Conservation (phyloP, 2,329 filamentous ascomycete species). For the Cytospora chrysosperma region DNA sequence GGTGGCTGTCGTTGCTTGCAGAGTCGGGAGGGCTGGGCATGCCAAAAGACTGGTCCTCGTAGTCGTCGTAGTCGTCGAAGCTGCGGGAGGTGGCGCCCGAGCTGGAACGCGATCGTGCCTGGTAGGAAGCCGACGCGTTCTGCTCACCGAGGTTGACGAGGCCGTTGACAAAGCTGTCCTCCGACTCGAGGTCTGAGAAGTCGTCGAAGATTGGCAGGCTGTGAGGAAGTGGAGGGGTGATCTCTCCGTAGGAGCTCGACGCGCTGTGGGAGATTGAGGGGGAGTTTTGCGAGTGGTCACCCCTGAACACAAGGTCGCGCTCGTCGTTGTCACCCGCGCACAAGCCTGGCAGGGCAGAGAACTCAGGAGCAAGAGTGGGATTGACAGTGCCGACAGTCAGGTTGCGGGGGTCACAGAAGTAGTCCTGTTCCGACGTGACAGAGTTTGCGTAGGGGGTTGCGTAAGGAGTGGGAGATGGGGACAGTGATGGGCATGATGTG, state of each 20-base stretch:
- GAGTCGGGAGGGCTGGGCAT: conserved; percentile 63
- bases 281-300: conserved; percentile 47
- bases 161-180: conserved; percentile 78
- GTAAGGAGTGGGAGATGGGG: conserved; percentile 80
- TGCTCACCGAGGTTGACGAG: conserved; percentile 66
- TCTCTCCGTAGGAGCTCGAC: conserved; percentile 45
- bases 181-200: conserved; percentile 85
- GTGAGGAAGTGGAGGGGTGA: conserved; percentile 49
- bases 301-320: conserved; percentile 44
- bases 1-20: conserved; percentile 48
- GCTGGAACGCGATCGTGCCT: conserved; percentile 69
- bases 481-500: conserved; percentile 79
- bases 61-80: conserved; percentile 41
- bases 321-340: conserved; percentile 64
- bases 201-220: conserved; percentile 76
- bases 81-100: conserved; percentile 67
- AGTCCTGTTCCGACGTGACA: conserved; percentile 67
- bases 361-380: conserved; percentile 56
- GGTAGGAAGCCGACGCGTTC: conserved; percentile 48
- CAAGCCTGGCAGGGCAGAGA: conserved; percentile 62
- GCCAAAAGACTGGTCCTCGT: conserved; percentile 62
- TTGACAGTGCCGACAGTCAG: conserved; percentile 67
- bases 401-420: conserved; percentile 90
- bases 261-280: conserved; percentile 37
- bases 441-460: conserved; percentile 71